Evolutionary conservation across 1,284 basidiomycete species (phyloP).

Genomic region (Filobasidium uniguttulatum): DNA sequence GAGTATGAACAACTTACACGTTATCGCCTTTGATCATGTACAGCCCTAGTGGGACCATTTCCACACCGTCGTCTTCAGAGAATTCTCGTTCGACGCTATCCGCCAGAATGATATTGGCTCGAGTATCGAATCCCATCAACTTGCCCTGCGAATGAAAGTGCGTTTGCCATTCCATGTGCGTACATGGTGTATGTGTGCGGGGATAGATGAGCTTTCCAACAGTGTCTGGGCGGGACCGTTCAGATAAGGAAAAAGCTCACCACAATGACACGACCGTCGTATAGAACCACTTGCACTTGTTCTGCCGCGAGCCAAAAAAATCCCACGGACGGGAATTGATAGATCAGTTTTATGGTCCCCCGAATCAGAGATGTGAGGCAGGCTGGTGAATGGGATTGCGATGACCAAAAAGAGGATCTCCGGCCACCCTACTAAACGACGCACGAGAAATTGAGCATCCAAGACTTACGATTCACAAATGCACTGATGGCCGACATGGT

Average conservation of each 20-base stretch:
- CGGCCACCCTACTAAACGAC: too few relatives aligned
- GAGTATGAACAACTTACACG: constrained; percentile 52
- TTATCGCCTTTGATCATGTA: constrained; percentile 97
- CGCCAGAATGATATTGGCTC: constrained; percentile 81
- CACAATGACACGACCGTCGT: constrained; percentile 36
- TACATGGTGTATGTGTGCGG: background rate
- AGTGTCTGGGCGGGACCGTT: background rate
- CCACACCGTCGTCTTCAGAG: constrained; percentile 75
- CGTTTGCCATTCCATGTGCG: background rate
- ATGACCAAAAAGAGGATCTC: background rate
- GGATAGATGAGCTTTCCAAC: background rate
- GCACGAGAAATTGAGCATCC: background rate
- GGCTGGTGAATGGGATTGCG: background rate
- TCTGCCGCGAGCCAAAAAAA: constrained; percentile 21
- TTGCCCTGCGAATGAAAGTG: constrained; percentile 53
- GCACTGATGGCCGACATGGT: constrained; percentile 12
- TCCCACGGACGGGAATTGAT: background rate
- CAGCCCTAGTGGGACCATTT: constrained; percentile 87
- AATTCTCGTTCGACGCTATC: constrained; percentile 83
- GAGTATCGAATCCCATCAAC: constrained; percentile 79
- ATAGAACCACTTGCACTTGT: constrained; percentile 35
- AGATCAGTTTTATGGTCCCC: too few relatives aligned
- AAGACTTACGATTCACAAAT: constrained; percentile 13
- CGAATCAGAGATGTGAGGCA: background rate
- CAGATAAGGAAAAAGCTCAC: too few relatives aligned